These are phyloP conservation scores for Amoebophrya sp. DNA, from an alignment of 169 alveolate genomes.

Conservation along the genomic window DNA sequence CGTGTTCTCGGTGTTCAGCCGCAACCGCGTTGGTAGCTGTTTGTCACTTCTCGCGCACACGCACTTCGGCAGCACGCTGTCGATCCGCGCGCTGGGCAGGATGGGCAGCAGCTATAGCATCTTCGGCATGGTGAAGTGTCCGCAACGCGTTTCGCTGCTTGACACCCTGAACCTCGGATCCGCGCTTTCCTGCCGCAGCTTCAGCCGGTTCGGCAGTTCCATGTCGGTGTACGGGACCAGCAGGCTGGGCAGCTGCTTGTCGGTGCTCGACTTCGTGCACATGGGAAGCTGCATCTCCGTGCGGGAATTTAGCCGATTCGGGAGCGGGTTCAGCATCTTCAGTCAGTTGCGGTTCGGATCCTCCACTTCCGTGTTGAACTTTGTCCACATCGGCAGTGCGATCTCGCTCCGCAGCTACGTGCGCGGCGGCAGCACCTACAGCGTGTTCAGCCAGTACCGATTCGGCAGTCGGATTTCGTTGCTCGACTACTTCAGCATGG, in stretches of 20 bases:
- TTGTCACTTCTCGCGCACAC: background rate
- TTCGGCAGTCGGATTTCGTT: background rate
- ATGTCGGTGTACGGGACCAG: background rate
- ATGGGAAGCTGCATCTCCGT: background rate
- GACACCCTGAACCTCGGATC: background rate
- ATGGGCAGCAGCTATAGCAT: background rate
- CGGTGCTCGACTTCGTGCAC: slow-evolving; percentile 19
- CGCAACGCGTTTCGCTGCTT: background rate
- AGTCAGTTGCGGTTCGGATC: background rate
- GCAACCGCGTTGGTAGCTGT: background rate
- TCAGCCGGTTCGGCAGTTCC: slow-evolving; percentile 25
- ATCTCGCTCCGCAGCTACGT: background rate
- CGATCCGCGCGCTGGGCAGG: background rate
- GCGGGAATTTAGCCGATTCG: background rate
- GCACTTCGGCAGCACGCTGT: background rate
- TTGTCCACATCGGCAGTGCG: background rate
- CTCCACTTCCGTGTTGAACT: background rate
- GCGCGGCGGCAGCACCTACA: background rate
- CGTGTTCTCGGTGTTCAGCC: background rate
- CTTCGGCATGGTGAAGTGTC: background rate
- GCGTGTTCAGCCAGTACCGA: background rate
- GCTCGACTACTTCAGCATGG: background rate
- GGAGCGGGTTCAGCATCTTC: background rate
- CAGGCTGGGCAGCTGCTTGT: slow-evolving; percentile 6
- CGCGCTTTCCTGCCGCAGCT: background rate